A percentile compares a stretch with the other conserved stretches of the same genome.
Conservation (phyloP, 768 basidiomycete species). For the Pleurotus tuber-regium region DNA sequence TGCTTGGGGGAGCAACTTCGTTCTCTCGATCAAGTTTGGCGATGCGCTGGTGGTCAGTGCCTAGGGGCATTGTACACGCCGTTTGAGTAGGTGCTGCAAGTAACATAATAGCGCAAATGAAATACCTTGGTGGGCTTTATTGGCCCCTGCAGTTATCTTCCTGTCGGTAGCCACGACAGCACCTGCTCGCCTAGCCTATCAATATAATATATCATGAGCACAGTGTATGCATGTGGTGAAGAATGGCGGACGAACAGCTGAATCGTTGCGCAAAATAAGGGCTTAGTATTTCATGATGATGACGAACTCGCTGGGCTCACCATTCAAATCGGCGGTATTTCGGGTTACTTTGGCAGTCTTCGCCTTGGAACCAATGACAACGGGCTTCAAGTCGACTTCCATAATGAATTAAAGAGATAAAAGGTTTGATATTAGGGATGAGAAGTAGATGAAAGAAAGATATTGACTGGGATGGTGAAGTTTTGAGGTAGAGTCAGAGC, state of each 20-base stretch:
- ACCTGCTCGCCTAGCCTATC: conserved; percentile 73
- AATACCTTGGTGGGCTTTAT: conserved; percentile 77
- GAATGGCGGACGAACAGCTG: no score
- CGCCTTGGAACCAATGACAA: conserved; percentile 70
- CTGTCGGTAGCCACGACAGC: conserved; percentile 83
- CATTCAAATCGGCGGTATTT: conserved; percentile 56
- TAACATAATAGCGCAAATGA: no score
- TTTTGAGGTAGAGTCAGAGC: no score
- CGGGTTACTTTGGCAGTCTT: conserved; percentile 60
- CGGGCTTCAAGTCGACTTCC: conserved; percentile 46
- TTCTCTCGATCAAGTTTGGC: conserved; percentile 95
- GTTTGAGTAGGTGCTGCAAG: no score
- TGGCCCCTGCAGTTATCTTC: conserved; percentile 63
- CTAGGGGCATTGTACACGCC: conserved; percentile 45
- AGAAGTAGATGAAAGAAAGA: background rate
- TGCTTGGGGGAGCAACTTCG: conserved; percentile 90
- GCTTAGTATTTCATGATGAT: no score
- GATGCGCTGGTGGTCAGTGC: conserved; percentile 90
- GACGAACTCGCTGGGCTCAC: conserved; percentile 30
- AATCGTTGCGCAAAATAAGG: no score
- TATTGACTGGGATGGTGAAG: no score
- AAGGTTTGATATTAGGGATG: background rate
- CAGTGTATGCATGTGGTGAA: no score
- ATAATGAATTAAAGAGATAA: conserved; percentile 5
- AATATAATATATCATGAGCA: no score